A percentile compares a stretch with the other conserved stretches of the same genome.
These are phyloP conservation scores for Phytophthora constricta DNA, from an alignment of 352 stramenopile genomes.

Conservation along the genomic window DNA sequence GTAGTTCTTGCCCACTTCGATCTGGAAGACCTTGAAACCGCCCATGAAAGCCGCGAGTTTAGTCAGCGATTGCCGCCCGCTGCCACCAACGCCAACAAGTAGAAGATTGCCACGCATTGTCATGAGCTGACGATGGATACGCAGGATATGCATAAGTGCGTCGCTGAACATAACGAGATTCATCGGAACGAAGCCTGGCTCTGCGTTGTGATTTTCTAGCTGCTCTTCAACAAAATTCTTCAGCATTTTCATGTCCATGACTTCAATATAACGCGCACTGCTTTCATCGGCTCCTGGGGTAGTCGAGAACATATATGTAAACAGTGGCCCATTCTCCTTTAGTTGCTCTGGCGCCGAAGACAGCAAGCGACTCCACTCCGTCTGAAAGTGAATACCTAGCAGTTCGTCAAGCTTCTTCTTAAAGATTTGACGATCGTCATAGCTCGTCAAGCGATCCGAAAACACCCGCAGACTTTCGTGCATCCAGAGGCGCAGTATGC, in stretches of 20 bases:
- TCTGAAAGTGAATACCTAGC: slow-evolving; percentile 78
- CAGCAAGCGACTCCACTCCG: slow-evolving; percentile 75
- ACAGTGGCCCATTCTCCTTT: slow-evolving; percentile 83
- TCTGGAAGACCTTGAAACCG: slow-evolving; percentile 91
- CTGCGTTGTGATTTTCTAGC: slow-evolving; percentile 92
- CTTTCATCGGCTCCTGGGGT: slow-evolving; percentile 34
- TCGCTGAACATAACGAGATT: slow-evolving; percentile 93
- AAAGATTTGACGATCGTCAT: slow-evolving; percentile 90
- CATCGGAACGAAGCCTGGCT: slow-evolving; percentile 89
- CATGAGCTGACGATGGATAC: slow-evolving; percentile 91
- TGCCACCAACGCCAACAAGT: slow-evolving; percentile 92
- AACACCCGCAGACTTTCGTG: slow-evolving; percentile 93
- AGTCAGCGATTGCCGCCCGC: slow-evolving; percentile 90
- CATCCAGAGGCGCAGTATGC: slow-evolving; percentile 87
- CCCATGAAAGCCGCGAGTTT: slow-evolving; percentile 90
- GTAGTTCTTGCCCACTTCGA: slow-evolving; percentile 96
- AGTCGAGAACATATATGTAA: slow-evolving; percentile 80
- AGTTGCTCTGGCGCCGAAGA: slow-evolving; percentile 61
- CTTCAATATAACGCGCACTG: slow-evolving; percentile 72
- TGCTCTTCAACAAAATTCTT: slow-evolving; percentile 92
- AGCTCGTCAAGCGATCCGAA: slow-evolving; percentile 90
- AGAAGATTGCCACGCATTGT: slow-evolving; percentile 91
- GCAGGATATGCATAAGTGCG: slow-evolving; percentile 89
- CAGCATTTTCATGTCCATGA: slow-evolving; percentile 86
- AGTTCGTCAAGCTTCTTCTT: slow-evolving; percentile 87